Percentiles rank a stretch among this genome's conserved stretches.
phyloP scores from a whole-genome alignment of 495 filamentous ascomycete genomes.

The Apiosordaria backusii region DNA sequence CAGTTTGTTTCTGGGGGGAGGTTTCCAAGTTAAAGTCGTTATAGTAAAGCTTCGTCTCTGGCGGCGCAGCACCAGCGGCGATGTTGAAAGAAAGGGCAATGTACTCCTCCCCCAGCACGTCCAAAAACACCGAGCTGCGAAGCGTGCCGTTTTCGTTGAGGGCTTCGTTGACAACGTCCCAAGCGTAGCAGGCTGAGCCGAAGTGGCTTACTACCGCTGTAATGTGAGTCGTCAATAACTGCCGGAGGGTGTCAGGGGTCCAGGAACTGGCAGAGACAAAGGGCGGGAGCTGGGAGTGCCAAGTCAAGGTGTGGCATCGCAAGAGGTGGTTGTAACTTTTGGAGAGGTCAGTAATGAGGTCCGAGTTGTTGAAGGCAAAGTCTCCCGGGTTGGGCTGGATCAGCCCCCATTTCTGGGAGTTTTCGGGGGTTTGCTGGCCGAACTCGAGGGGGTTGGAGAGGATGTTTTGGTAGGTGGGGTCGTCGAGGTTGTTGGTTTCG shows the following conservation, averaged over 20 bases:
- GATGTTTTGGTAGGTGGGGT: conserved; percentile 50
- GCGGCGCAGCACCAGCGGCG: conserved; percentile 36
- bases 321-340: conserved; percentile 50
- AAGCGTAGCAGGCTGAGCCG: conserved; percentile 45
- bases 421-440: conserved; percentile 57
- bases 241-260: conserved; percentile 50
- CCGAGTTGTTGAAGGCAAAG: conserved; percentile 51
- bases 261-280: conserved; percentile 49
- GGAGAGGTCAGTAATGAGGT: conserved; percentile 51
- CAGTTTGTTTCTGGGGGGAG: conserved; percentile 47
- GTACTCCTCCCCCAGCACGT: conserved; percentile 44
- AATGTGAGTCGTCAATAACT: conserved; percentile 44
- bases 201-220: conserved; percentile 52
- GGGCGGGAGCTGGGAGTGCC: conserved; percentile 57
- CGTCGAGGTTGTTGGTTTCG: conserved; percentile 47
- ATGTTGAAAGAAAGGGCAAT: conserved; percentile 46
- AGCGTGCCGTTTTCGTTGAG: conserved; percentile 44
- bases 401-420: conserved; percentile 56
- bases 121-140: conserved; percentile 39
- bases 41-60: conserved; percentile 53
- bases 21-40: conserved; percentile 67
- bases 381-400: conserved; percentile 37
- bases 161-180: conserved; percentile 57
- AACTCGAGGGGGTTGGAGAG: conserved; percentile 52
- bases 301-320: conserved; percentile 60